These are phyloP conservation scores for Podaxis sp. DNA, from an alignment of 768 basidiomycete genomes.

Conservation along the genomic window DNA sequence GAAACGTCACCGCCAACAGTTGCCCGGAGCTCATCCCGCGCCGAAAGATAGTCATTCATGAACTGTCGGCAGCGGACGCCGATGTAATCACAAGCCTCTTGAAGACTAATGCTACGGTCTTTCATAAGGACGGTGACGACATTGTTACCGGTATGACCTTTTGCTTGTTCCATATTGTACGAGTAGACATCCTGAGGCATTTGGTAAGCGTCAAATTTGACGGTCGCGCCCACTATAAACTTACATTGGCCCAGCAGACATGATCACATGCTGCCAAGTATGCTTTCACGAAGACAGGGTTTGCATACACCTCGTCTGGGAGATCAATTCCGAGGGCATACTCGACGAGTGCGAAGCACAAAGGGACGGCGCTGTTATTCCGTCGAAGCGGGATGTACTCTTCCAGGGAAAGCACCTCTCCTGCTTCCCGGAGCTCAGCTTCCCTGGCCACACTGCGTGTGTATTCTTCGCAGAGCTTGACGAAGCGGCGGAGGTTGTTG, in stretches of 20 bases:
- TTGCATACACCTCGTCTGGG: conserved; percentile 58
- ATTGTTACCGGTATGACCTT: conserved; percentile 65
- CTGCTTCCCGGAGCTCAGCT: conserved; percentile 59
- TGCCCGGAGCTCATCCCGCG: conserved; percentile 49
- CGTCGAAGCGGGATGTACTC: conserved; percentile 59
- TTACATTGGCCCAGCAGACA: conserved; percentile 71
- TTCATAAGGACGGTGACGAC: conserved; percentile 69
- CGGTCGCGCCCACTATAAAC: conserved; percentile 19
- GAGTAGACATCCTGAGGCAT: conserved; percentile 61
- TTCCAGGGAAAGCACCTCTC: conserved; percentile 52
- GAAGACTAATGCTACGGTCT: conserved; percentile 50
- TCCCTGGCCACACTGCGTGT: conserved; percentile 58
- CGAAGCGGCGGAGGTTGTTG: conserved; percentile 48
- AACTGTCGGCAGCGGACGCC: conserved; percentile 50
- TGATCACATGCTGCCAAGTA: conserved; percentile 64
- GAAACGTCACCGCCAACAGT: conserved; percentile 50
- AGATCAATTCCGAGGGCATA: conserved; percentile 63
- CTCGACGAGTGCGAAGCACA: conserved; percentile 64
- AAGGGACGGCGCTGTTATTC: conserved; percentile 66
- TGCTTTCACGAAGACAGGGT: conserved; percentile 52
- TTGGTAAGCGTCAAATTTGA: conserved; percentile 9
- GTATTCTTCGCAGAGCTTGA: conserved; percentile 53
- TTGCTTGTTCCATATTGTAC: conserved; percentile 71
- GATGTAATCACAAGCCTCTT: conserved; percentile 58
- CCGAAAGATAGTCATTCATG: conserved; percentile 48